Evolutionary conservation across 2,329 filamentous ascomycete species (phyloP).

Genomic region (Rhexocercosporidium sp.): DNA sequence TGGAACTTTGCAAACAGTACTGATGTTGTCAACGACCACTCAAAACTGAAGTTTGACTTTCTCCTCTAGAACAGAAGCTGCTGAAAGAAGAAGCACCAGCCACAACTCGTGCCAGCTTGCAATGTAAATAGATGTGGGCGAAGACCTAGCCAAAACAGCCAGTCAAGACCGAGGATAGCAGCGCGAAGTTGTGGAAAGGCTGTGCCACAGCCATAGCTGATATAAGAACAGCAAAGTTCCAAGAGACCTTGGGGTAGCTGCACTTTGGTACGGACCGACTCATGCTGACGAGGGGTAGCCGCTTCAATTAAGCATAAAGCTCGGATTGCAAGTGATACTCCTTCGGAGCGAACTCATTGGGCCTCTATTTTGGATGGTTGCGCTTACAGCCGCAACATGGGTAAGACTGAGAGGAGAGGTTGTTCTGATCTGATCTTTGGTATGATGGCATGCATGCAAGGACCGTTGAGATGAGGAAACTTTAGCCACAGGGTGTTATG

Average conservation of each 20-base stretch:
- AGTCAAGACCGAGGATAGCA: neutral
- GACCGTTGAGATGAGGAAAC: neutral
- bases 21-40: neutral
- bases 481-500: conserved; percentile 21
- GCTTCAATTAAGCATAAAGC: conserved; percentile 30
- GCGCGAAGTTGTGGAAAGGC: neutral
- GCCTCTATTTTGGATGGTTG: conserved; percentile 21
- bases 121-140: neutral
- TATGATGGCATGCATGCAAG: conserved; percentile 14
- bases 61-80: neutral
- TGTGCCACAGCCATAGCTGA: neutral
- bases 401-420: conserved; percentile 20
- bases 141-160: neutral
- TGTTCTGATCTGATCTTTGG: neutral
- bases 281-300: conserved; percentile 1
- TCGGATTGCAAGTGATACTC: neutral
- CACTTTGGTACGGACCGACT: conserved; percentile 14
- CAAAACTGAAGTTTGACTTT: neutral
- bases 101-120: neutral
- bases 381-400: conserved; percentile 7
- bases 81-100: neutral
- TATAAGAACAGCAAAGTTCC: neutral
- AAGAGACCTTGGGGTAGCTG: neutral
- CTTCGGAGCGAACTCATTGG: conserved; percentile 7
- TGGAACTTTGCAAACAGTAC: neutral